Evolutionary conservation across 1,284 basidiomycete species (phyloP).

Genomic region (Ganoderma boninense): DNA sequence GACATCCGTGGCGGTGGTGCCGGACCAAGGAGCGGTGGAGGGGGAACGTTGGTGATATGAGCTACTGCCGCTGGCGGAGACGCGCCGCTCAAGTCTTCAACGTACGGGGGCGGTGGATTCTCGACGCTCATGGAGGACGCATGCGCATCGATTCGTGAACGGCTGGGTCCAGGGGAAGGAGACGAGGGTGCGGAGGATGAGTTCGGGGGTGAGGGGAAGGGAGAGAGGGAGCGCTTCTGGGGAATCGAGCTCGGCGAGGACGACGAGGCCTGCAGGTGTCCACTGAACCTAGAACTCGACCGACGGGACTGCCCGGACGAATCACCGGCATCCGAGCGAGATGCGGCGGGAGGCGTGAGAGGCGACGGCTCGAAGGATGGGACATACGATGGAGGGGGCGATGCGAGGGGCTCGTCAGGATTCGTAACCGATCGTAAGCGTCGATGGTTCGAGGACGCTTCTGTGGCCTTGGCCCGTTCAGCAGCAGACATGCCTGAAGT

Average conservation of each 20-base stretch:
- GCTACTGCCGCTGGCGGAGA: conserved; percentile 19
- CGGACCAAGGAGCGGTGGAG: conserved; percentile 11
- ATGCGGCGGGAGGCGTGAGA: conserved; percentile 7
- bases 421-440: conserved; percentile 30
- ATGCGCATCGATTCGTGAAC: conserved; percentile 28
- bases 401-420: conserved; percentile 31
- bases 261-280: conserved; percentile 22
- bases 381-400: conserved; percentile 30
- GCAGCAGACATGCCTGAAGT: conserved; percentile 14
- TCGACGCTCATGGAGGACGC: conserved; percentile 31
- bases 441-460: conserved; percentile 25
- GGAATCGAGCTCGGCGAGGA: conserved; percentile 29
- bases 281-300: conserved; percentile 24
- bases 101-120: conserved; percentile 34
- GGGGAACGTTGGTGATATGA: conserved; percentile 1
- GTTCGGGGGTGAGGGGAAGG: conserved; percentile 34
- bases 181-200: conserved; percentile 29
- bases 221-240: conserved; percentile 30
- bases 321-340: conserved; percentile 14
- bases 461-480: conserved; percentile 26
- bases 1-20: conserved; percentile 14
- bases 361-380: conserved; percentile 22
- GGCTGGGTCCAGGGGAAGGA: conserved; percentile 26
- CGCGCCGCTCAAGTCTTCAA: conserved; percentile 24
- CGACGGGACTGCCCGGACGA: conserved; percentile 24